A percentile compares a stretch with the other conserved stretches of the same genome.
Conservation (phyloP, 495 filamentous ascomycete species). For the Penicillium arizonense region DNA sequence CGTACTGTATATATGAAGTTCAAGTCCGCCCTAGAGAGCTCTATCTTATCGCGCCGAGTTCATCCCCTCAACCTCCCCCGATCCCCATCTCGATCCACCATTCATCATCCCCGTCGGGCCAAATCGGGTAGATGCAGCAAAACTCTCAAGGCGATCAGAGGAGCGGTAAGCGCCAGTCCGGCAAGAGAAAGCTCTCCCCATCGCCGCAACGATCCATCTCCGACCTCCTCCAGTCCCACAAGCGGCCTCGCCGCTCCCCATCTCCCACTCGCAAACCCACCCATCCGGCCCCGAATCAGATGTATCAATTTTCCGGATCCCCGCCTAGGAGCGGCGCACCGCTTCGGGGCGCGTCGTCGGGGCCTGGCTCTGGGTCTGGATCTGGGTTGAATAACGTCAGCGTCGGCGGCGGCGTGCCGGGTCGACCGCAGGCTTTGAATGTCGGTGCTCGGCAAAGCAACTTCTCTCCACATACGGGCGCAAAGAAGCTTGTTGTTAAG, state of each 20-base stretch:
- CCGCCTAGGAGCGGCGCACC: conserved; percentile 30
- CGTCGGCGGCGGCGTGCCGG: no score
- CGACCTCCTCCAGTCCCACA: conserved; percentile 46
- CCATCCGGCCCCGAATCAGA: conserved; percentile 30
- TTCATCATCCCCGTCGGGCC: conserved; percentile 20
- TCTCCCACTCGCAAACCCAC: conserved; percentile 22
- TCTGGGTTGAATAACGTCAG: no score
- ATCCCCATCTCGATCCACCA: conserved; percentile 10
- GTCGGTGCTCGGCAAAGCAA: conserved; percentile 31
- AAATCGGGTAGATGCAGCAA: conserved; percentile 50
- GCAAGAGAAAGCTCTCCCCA: conserved; percentile 47
- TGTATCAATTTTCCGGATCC: conserved; percentile 48
- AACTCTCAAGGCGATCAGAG: conserved; percentile 41
- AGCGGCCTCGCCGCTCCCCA: conserved; percentile 41
- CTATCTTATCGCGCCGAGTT: no score
- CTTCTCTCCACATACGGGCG: conserved; percentile 51
- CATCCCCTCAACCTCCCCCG: conserved; percentile 21
- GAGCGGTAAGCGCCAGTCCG: conserved; percentile 50
- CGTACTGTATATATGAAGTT: no score
- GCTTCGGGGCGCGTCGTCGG: conserved; percentile 20
- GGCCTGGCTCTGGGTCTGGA: no score
- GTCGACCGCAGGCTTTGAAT: conserved; percentile 9
- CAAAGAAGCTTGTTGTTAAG: conserved; percentile 85
- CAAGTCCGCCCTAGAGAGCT: no score
- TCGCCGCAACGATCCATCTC: conserved; percentile 48